These are phyloP conservation scores for Spiromastix sp. DNA, from an alignment of 2,329 filamentous ascomycete genomes.

Conservation along the genomic window DNA sequence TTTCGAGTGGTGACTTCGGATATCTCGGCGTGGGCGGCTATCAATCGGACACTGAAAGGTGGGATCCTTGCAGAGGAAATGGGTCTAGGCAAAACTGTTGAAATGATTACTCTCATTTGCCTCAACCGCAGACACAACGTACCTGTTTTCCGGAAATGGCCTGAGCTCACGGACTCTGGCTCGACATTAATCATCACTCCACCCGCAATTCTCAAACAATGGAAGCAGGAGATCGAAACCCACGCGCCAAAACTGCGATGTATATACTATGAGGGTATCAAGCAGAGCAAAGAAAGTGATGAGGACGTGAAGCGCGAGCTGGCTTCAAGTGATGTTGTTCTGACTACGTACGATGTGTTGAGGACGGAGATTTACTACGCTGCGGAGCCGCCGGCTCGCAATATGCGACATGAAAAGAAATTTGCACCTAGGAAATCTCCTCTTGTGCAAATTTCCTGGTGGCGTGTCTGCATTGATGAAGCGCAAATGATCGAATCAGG, in stretches of 20 bases:
- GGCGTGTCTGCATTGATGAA: conserved; percentile 62
- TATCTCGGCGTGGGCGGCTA: conserved; percentile 23
- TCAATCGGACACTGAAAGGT: conserved; percentile 23
- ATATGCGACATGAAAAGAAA: conserved; percentile 53
- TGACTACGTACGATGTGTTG: conserved; percentile 60
- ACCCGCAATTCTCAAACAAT: conserved; percentile 51
- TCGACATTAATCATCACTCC: conserved; percentile 56
- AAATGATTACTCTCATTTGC: conserved; percentile 37
- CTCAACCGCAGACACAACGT: conserved; percentile 24
- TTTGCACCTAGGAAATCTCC: conserved; percentile 62
- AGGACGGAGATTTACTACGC: conserved; percentile 71
- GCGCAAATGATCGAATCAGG: conserved; percentile 90
- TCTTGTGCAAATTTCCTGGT: conserved; percentile 74
- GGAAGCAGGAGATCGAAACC: conserved; percentile 48
- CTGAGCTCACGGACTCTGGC: conserved; percentile 30
- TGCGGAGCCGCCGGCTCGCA: conserved; percentile 57
- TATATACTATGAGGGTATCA: conserved; percentile 47
- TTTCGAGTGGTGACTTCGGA: conserved; percentile 30
- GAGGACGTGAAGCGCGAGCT: conserved; percentile 38
- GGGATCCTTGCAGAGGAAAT: conserved; percentile 42
- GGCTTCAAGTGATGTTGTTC: conserved; percentile 43
- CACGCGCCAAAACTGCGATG: conserved; percentile 49
- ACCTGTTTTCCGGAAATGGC: conserved; percentile 12
- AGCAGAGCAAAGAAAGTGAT: conserved; percentile 22
- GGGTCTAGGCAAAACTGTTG: conserved; percentile 41